Percentiles rank a stretch among this genome's conserved stretches.
These are phyloP conservation scores for Friedmanniomyces simplex DNA, from an alignment of 495 filamentous ascomycete species.

Conservation along the genomic window DNA sequence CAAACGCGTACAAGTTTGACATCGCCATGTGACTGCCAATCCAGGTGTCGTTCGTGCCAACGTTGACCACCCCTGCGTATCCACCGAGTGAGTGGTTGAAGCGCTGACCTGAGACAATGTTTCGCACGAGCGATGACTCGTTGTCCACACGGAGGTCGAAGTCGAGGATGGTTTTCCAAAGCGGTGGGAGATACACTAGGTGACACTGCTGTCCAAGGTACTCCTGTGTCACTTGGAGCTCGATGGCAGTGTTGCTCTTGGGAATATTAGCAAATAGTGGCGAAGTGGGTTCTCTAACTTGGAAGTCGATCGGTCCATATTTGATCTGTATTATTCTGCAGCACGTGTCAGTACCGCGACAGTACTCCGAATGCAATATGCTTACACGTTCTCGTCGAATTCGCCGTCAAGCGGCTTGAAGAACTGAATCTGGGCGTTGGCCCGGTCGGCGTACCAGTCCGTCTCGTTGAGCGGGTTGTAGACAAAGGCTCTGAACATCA, in stretches of 20 bases:
- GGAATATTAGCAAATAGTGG: constrained; percentile 56
- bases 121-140: constrained; percentile 40
- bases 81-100: constrained; percentile 51
- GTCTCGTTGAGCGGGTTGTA: constrained; percentile 52
- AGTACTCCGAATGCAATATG: too few species aligned
- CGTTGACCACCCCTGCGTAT: constrained; percentile 58
- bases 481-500: constrained; percentile 67
- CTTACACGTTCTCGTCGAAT: constrained; percentile 54
- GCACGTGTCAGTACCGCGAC: too few species aligned
- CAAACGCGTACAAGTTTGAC: constrained; percentile 65
- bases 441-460: constrained; percentile 56
- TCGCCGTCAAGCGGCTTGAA: constrained; percentile 54
- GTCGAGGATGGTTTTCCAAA: constrained; percentile 58
- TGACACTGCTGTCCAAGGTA: constrained; percentile 65
- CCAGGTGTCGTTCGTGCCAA: constrained; percentile 58
- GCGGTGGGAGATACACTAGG: constrained; percentile 52
- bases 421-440: constrained; percentile 57
- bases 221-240: constrained; percentile 58
- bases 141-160: constrained; percentile 55
- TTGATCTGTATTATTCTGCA: constrained; percentile 54
- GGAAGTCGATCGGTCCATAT: constrained; percentile 67
- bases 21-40: constrained; percentile 57
- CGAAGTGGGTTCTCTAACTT: constrained; percentile 60
- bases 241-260: constrained; percentile 50
- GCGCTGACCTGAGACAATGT: constrained; percentile 49